Conservation (phyloP, 1,284 basidiomycete species). For the Cryptococcus sp. region DNA sequence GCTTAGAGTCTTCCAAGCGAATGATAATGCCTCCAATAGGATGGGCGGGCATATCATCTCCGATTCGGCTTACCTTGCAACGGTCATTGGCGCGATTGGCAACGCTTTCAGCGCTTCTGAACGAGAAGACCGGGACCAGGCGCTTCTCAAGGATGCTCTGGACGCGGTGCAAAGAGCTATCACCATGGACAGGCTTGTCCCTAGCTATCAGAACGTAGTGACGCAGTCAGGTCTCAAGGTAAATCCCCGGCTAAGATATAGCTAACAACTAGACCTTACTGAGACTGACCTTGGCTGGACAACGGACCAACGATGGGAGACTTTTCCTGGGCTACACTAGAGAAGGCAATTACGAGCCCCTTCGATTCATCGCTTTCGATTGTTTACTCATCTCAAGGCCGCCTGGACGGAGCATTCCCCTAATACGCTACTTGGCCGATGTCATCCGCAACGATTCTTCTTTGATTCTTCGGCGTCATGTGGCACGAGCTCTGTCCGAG, state of each 20-base stretch:
- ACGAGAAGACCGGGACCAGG: conserved; percentile 16
- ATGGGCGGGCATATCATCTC: conserved; percentile 59
- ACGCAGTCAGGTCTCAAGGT: conserved; percentile 87
- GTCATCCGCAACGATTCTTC: conserved; percentile 84
- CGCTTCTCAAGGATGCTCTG: conserved; percentile 65
- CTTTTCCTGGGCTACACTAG: conserved; percentile 87
- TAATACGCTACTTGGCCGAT: conserved; percentile 86
- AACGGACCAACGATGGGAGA: conserved; percentile 74
- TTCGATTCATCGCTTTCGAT: conserved; percentile 89
- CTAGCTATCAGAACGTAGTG: conserved; percentile 90
- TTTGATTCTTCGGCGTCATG: conserved; percentile 72
- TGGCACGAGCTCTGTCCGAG: conserved; percentile 79
- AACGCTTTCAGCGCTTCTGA: conserved; percentile 32
- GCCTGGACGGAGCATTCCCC: conserved; percentile 48
- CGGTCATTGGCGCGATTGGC: conserved; percentile 76
- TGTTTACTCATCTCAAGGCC: conserved; percentile 80
- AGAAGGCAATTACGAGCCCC: conserved; percentile 87
- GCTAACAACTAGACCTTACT: conserved; percentile 63
- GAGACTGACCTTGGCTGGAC: conserved; percentile 69
- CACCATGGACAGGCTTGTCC: conserved; percentile 90
- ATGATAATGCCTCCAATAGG: conserved; percentile 88
- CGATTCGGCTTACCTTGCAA: conserved; percentile 86
- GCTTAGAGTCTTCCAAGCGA: conserved; percentile 83
- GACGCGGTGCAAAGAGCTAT: conserved; percentile 85
- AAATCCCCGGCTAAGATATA: conserved; percentile 31